Evolutionary conservation across 1,284 basidiomycete genomes (phyloP).

Genomic region (Tylopilus sp.): DNA sequence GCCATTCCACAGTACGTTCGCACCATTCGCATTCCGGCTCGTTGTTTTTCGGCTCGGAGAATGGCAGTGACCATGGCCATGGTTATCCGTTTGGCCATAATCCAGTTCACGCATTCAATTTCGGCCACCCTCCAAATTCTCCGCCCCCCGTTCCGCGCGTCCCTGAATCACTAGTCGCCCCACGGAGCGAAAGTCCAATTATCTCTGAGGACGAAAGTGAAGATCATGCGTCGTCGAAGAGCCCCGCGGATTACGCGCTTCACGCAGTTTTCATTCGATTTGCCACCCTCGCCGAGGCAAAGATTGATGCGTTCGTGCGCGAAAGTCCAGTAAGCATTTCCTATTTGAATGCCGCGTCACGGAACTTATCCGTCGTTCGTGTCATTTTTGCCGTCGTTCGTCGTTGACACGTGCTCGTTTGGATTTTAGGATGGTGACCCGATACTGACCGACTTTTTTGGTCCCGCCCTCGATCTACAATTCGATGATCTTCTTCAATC

Average conservation of each 20-base stretch:
- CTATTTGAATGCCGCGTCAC: not conserved
- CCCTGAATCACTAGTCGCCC: slow-evolving; percentile 52
- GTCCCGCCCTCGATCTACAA: slow-evolving; percentile 64
- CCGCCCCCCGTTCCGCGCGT: slow-evolving; percentile 76
- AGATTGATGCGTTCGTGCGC: slow-evolving; percentile 71
- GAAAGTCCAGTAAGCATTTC: slow-evolving; percentile 56
- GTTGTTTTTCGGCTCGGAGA: slow-evolving; percentile 63
- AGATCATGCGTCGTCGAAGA: slow-evolving; percentile 60
- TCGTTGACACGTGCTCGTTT: slow-evolving; percentile 8
- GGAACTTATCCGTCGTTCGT: not conserved
- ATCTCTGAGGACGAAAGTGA: slow-evolving; percentile 61
- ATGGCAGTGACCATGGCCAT: slow-evolving; percentile 62
- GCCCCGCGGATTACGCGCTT: slow-evolving; percentile 82
- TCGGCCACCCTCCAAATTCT: slow-evolving; percentile 43
- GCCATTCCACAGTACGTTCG: slow-evolving; percentile 59
- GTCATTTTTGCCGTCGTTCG: not conserved
- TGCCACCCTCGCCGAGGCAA: slow-evolving; percentile 70
- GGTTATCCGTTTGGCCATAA: slow-evolving; percentile 36
- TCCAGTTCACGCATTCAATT: slow-evolving; percentile 21
- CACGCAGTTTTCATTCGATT: slow-evolving; percentile 86
- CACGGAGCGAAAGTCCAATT: slow-evolving; percentile 49
- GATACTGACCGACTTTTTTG: slow-evolving; percentile 63
- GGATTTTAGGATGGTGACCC: slow-evolving; percentile 61
- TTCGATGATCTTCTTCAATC: slow-evolving; percentile 82
- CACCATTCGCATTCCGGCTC: slow-evolving; percentile 73